These are phyloP conservation scores for Meyerozyma smithsonii DNA, from an alignment of 1,139 yeast genomes.

Conservation along the genomic window DNA sequence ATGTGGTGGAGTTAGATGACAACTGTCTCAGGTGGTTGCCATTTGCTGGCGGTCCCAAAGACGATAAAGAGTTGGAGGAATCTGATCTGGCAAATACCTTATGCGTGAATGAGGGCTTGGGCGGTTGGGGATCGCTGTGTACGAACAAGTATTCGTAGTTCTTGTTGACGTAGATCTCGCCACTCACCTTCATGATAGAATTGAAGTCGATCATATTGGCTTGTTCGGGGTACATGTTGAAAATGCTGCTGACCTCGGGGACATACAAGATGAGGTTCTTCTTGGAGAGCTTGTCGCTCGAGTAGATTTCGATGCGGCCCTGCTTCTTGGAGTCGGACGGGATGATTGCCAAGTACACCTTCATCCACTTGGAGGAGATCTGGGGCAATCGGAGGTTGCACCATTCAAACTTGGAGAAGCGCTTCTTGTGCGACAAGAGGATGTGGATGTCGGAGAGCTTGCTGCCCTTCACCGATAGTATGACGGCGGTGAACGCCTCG, in stretches of 20 bases:
- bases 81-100: conserved; percentile 9
- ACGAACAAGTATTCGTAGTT: conserved; percentile 26
- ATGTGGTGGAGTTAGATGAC: conserved; percentile 11
- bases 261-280: conserved; percentile 45
- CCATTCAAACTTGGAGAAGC: conserved; percentile 49
- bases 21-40: conserved; percentile 6
- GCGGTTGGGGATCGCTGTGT: conserved; percentile 6
- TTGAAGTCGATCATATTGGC: conserved; percentile 49
- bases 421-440: conserved; percentile 42
- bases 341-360: conserved; percentile 41
- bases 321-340: conserved; percentile 37
- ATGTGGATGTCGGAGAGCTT: conserved; percentile 51
- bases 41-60: conserved; percentile 6
- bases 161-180: conserved; percentile 45
- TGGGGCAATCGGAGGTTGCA: conserved; percentile 54
- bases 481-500: conserved; percentile 54
- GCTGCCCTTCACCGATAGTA: conserved; percentile 50
- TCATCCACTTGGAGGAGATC: conserved; percentile 50
- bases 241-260: conserved; percentile 35
- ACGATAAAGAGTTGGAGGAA: conserved; percentile 9
- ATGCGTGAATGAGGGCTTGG: conserved; percentile 4
- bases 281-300: conserved; percentile 35
- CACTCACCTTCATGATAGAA: conserved; percentile 48
- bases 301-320: conserved; percentile 50
- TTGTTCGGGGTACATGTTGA: conserved; percentile 53